Conservation (phyloP, 2,329 filamentous ascomycete genomes). For the Colletotrichum sp. region DNA sequence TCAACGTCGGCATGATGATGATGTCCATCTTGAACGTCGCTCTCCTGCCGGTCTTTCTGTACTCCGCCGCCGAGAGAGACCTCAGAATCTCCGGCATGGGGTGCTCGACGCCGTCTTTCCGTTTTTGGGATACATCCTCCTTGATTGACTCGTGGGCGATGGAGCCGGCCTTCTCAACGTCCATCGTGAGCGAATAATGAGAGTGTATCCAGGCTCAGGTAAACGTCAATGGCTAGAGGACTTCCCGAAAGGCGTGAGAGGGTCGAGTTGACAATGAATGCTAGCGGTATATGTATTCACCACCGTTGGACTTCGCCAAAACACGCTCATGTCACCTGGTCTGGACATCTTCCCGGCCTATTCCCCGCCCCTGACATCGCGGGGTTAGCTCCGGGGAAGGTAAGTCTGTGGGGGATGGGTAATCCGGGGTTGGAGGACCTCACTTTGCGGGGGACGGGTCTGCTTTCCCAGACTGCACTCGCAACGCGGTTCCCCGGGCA, state of each 20-base stretch:
- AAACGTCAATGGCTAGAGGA: no score
- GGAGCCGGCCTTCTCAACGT: neutral
- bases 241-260: no score
- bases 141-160: neutral
- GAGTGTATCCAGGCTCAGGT: neutral
- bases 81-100: neutral
- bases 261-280: no score
- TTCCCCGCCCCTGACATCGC: neutral
- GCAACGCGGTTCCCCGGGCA: neutral
- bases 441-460: neutral
- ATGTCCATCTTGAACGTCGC: neutral
- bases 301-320: neutral
- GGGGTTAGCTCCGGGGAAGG: neutral
- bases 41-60: constrained; percentile 6
- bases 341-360: neutral
- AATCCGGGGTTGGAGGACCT: neutral
- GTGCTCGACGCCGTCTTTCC: neutral
- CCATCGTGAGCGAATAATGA: neutral
- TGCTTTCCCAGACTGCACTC: neutral
- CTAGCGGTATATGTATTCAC: neutral
- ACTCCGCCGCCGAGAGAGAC: constrained; percentile 21
- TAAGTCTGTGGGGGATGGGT: neutral
- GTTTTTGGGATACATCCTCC: neutral
- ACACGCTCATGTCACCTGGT: neutral
- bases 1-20: constrained; percentile 3